Evolutionary conservation across 2,329 filamentous ascomycete genomes (phyloP), one percentile per base, ranked within the genome.

Genomic region (Truncatella angustata): DNA sequence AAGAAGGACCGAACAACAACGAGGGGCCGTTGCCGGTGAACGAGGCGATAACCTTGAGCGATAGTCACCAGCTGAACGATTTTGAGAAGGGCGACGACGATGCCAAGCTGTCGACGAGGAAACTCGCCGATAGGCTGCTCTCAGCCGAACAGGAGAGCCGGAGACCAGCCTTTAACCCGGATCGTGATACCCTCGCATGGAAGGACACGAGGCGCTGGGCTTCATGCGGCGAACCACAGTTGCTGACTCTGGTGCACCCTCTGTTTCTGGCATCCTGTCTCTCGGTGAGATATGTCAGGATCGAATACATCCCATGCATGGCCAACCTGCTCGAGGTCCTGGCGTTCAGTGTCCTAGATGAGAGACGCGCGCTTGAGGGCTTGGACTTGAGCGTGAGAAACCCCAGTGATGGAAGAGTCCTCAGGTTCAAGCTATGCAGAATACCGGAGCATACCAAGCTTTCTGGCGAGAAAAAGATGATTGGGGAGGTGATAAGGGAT

Each of bases 211-310:
- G 20, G 12, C 58, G 54, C 30, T 60, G 59, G 59, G 39, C 51
- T 2, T 40, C 18, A 18, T 32, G 35, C 24, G 30, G 35, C 47
- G 23, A 35, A 12, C 7, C n/a, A 18, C 47, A 42, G 30, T 34
- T 36, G 47, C 36, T 18, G 7, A 36, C 32, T 14, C 30, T 46
- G n/a, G 43, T 46, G 9, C 45, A 50, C 32, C 58, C 55, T 3
- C 39, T 61, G 35, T 60, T 60, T 39, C 46, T 60, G 16, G 58
- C 54, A 4, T 54, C 59, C 5, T 57, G 54, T 14, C 48, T 61
- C 20, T 58, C 58, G 5, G 58, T 57, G 9, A 52, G 54, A 36
- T 52, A 55, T 39, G 53, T 60, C 24, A 54, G 51, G 44, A 18
- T 61, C 35, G 35, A 42, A 23, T 56, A 54, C 50, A 46, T 56